phyloP scores from a whole-genome alignment of 2,329 filamentous ascomycete species.

The Dendrostoma leiphaemia region DNA sequence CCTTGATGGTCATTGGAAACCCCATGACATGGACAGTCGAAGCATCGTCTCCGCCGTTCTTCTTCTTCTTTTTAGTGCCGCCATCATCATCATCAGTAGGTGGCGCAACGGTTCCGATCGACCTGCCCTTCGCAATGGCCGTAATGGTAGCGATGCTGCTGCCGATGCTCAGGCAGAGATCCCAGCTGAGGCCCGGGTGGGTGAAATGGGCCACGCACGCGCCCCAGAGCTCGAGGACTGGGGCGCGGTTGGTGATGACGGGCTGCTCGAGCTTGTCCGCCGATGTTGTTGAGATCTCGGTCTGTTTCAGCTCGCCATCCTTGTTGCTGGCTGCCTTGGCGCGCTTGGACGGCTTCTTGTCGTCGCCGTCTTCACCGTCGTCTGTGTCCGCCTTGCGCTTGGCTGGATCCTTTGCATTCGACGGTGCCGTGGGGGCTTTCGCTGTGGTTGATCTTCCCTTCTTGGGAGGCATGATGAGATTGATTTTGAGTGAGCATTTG shows the following conservation, averaged over 20 bases:
- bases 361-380: not conserved
- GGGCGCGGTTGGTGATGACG: slow-evolving; percentile 21
- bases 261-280: not conserved
- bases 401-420: not conserved
- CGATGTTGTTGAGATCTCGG: not conserved
- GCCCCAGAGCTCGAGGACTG: slow-evolving; percentile 23
- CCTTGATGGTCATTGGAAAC: slow-evolving; percentile 13
- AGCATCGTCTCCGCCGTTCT: not conserved
- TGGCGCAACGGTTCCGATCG: slow-evolving; percentile 13
- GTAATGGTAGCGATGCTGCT: slow-evolving; percentile 17
- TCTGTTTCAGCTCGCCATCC: not conserved
- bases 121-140: slow-evolving; percentile 16
- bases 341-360: not conserved
- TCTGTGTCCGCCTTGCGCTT: slow-evolving; percentile 1
- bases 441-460: too few species aligned
- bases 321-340: not conserved
- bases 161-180: slow-evolving; percentile 16
- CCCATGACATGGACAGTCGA: slow-evolving; percentile 14
- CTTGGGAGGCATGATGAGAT: not conserved
- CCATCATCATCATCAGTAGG: not conserved
- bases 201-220: slow-evolving; percentile 30
- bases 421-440: too few species aligned
- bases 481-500: not conserved
- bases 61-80: not conserved
- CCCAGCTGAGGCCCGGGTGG: slow-evolving; percentile 12